A percentile compares a stretch with the other conserved stretches of the same genome.
Evolutionary conservation across 805 yeast species (phyloP).

Genomic region (Monosporozyma servazzii): DNA sequence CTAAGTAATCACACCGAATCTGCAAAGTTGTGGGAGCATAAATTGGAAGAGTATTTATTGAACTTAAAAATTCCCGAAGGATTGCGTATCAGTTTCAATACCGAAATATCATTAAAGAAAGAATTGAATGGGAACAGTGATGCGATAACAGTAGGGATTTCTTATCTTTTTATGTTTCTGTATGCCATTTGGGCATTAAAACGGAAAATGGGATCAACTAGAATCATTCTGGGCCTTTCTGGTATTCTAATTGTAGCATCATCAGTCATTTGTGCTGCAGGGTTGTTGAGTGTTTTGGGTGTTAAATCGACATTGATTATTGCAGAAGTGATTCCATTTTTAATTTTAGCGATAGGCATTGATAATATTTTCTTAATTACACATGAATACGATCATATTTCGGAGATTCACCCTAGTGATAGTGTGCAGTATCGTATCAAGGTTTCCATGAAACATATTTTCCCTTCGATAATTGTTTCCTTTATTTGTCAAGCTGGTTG

Average conservation of each 20-base stretch:
- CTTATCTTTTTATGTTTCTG: constrained; percentile 78
- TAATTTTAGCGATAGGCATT: constrained; percentile 90
- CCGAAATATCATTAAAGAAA: constrained; percentile 75
- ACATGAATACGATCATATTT: constrained; percentile 60
- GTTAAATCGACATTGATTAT: constrained; percentile 82
- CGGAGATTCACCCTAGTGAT: constrained; percentile 38
- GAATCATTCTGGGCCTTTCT: constrained; percentile 69
- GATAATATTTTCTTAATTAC: constrained; percentile 85
- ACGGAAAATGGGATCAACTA: constrained; percentile 19
- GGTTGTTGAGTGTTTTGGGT: constrained; percentile 66
- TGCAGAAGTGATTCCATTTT: constrained; percentile 93
- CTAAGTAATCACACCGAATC: constrained; percentile 44
- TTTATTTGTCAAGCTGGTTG: constrained; percentile 72
- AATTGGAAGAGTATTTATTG: constrained; percentile 47
- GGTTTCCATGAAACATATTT: constrained; percentile 59
- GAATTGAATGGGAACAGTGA: constrained; percentile 82
- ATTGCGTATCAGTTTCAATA: constrained; percentile 59
- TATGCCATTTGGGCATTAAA: constrained; percentile 74
- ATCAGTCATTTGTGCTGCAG: constrained; percentile 77
- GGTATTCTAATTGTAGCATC: constrained; percentile 76
- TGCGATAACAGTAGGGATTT: constrained; percentile 53
- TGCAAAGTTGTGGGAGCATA: constrained; percentile 57
- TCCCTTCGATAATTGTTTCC: constrained; percentile 79
- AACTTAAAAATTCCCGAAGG: constrained; percentile 48
- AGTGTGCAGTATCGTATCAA: constrained; percentile 52